phyloP scores from a whole-genome alignment of 108 stramenopile genomes.

The Nitzschia sp. region DNA sequence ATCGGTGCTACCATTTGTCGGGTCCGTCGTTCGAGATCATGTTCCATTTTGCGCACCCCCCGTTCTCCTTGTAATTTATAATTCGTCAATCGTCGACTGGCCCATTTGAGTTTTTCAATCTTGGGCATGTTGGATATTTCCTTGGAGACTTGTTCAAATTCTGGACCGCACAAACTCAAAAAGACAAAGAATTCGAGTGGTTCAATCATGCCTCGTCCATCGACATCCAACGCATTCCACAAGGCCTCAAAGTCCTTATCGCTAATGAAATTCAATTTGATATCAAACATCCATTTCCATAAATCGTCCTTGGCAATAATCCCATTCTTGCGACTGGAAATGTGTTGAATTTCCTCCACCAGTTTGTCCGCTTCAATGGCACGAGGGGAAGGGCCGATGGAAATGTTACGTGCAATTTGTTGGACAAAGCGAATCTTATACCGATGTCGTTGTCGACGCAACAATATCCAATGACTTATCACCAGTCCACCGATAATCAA shows the following conservation, averaged over 20 bases:
- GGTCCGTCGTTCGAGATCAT: not conserved
- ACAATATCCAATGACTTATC: not conserved
- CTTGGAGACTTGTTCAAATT: constrained; percentile 24
- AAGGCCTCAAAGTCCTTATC: constrained; percentile 30
- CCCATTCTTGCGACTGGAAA: constrained; percentile 11
- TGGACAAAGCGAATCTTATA: constrained; percentile 24
- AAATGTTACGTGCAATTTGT: constrained; percentile 30
- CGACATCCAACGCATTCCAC: constrained; percentile 34
- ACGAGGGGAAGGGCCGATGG: constrained; percentile 15
- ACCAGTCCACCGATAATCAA: not conserved
- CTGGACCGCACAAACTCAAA: constrained; percentile 24
- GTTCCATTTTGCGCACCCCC: constrained; percentile 6
- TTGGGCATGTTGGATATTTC: constrained; percentile 8
- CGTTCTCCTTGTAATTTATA: constrained; percentile 6
- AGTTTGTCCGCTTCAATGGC: constrained; percentile 12
- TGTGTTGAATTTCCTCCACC: constrained; percentile 27
- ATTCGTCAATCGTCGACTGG: constrained; percentile 16
- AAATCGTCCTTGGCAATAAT: constrained; percentile 25
- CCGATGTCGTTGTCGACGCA: constrained; percentile 13
- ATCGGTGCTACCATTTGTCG: not conserved
- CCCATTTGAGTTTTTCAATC: constrained; percentile 19
- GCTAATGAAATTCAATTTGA: constrained; percentile 16
- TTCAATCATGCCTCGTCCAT: constrained; percentile 19
- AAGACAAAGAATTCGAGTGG: constrained; percentile 28
- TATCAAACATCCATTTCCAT: constrained; percentile 23